Conservation (phyloP, 352 stramenopile species). For the Phytophthora megakarya region DNA sequence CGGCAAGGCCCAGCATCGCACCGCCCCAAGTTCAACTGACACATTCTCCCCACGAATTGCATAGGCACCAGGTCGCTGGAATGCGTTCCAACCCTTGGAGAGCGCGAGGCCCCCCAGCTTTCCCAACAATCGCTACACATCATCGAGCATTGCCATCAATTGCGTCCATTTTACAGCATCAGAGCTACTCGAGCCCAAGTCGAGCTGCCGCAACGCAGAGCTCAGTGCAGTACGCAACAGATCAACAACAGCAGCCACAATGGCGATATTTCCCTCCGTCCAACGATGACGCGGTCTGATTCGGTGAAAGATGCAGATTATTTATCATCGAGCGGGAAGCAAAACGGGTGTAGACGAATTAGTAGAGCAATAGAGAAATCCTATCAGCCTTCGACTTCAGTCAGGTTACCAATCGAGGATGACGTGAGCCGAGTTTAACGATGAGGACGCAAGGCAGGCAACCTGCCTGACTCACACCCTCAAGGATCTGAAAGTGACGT, state of each 20-base stretch:
- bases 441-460: neutral
- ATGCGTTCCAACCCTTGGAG: constrained; percentile 1
- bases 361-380: neutral
- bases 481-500: neutral
- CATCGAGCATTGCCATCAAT: constrained; percentile 46
- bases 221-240: neutral
- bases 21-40: neutral
- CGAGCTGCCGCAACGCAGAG: constrained; percentile 34
- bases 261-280: constrained; percentile 38
- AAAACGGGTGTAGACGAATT: neutral
- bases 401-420: neutral
- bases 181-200: constrained; percentile 42
- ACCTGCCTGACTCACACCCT: constrained; percentile 4
- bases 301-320: neutral
- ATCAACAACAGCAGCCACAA: constrained; percentile 14
- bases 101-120: neutral
- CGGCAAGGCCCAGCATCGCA: constrained; percentile 26
- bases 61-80: neutral
- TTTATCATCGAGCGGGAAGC: constrained; percentile 11
- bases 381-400: too few relatives aligned
- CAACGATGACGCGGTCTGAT: constrained; percentile 20
- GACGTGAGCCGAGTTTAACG: neutral
- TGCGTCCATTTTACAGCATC: constrained; percentile 44
- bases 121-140: constrained; percentile 31
- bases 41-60: constrained; percentile 2